A percentile compares a stretch with the other conserved stretches of the same genome.
Conservation (phyloP, 1,284 basidiomycete genomes). For the Sparassis latifolia region DNA sequence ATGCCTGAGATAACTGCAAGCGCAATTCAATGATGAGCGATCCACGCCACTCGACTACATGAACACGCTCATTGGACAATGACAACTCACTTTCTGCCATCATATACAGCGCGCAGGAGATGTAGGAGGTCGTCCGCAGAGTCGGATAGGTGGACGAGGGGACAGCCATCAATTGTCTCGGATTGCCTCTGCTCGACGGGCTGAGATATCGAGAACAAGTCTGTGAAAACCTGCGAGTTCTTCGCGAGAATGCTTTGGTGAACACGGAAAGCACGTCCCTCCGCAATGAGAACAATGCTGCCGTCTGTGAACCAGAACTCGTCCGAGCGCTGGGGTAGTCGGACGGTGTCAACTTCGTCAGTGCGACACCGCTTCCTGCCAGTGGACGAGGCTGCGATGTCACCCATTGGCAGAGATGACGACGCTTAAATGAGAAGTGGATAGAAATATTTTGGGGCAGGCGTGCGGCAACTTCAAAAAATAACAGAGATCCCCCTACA, state of each 20-base stretch:
- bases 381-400: too few relatives aligned
- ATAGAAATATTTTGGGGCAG: too few relatives aligned
- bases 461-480: too few relatives aligned
- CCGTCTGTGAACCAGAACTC: conserved; percentile 8
- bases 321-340: too few relatives aligned
- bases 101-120: conserved; percentile 66
- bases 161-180: conserved; percentile 33
- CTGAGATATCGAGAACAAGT: conserved; percentile 9
- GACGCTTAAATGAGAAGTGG: too few relatives aligned
- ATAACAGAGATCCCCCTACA: too few relatives aligned
- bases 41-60: neutral
- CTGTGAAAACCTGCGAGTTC: conserved; percentile 11
- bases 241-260: conserved; percentile 7
- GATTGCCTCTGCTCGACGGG: conserved; percentile 4
- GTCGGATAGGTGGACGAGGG: conserved; percentile 57
- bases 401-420: too few relatives aligned
- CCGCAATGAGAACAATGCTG: conserved; percentile 11
- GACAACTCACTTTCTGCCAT: conserved; percentile 32
- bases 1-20: neutral
- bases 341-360: neutral
- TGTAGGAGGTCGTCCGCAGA: conserved; percentile 57
- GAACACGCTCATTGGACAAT: neutral
- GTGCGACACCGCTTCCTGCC: neutral
- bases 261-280: conserved; percentile 9
- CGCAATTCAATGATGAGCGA: neutral